Percentiles rank a stretch among this genome's conserved stretches.
Conservation (phyloP, 2,329 filamentous ascomycete genomes). For the Sporothrix pallida region DNA sequence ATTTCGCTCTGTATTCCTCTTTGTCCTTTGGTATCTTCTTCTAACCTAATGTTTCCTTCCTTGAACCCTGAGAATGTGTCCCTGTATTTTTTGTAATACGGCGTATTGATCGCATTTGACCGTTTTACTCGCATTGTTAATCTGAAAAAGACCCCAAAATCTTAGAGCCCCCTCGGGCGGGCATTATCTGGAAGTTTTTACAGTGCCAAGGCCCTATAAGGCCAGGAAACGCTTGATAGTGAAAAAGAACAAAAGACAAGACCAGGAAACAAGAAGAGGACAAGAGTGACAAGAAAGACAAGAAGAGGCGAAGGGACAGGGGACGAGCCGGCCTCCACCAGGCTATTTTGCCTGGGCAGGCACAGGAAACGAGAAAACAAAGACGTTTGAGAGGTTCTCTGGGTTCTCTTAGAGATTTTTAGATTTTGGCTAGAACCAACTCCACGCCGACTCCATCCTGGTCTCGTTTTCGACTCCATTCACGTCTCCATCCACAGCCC, state of each 20-base stretch:
- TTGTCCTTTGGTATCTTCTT: too few species aligned
- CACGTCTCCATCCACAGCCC: slow-evolving; percentile 26
- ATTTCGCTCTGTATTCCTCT: too few species aligned
- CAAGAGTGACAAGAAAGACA: neutral
- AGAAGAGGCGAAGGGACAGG: neutral
- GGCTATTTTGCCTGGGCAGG: slow-evolving; percentile 5
- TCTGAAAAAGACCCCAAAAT: neutral
- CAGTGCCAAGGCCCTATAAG: neutral
- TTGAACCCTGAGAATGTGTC: neutral
- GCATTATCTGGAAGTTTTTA: neutral
- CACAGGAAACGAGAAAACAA: neutral
- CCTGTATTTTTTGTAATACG: neutral
- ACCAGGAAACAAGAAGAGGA: neutral
- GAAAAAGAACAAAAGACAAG: neutral
- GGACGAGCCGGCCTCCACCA: neutral
- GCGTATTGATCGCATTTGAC: slow-evolving; percentile 12
- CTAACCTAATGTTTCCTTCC: neutral
- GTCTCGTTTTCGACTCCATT: neutral
- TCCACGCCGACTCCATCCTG: too few species aligned
- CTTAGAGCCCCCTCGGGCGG: neutral
- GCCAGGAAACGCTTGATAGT: neutral
- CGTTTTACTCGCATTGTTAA: neutral
- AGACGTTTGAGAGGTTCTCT: too few species aligned
- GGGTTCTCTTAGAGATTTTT: too few species aligned
- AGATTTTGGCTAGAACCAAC: too few species aligned